These are phyloP conservation scores for Hemerocallis citrina DNA, from an alignment of 106 monocot species.

Conservation along the genomic window DNA sequence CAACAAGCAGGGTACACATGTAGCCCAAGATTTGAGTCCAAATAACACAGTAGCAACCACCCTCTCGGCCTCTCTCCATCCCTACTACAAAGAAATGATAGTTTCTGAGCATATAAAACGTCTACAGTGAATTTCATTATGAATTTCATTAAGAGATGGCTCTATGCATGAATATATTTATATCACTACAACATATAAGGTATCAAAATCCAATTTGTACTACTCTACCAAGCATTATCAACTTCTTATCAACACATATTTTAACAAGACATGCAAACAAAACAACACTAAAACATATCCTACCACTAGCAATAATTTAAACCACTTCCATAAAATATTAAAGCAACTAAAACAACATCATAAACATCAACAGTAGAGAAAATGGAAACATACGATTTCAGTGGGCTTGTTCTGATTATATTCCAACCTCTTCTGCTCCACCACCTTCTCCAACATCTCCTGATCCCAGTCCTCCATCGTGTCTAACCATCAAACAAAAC, in stretches of 20 bases:
- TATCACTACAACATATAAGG: not conserved
- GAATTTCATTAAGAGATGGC: not conserved
- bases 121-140: not conserved
- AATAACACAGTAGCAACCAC: too few relatives aligned
- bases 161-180: not conserved
- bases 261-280: not conserved
- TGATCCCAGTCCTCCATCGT: slow-evolving; percentile 98
- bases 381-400: slow-evolving; percentile 71
- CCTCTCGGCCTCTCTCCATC: too few relatives aligned
- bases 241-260: not conserved
- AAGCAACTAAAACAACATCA: not conserved
- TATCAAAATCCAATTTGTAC: not conserved
- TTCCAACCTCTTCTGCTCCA: slow-evolving; percentile 70
- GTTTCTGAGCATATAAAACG: not conserved
- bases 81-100: too few relatives aligned
- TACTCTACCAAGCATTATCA: not conserved
- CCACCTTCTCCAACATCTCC: slow-evolving; percentile 85
- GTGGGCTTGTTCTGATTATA: slow-evolving; percentile 94
- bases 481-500: too few relatives aligned
- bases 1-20: too few relatives aligned
- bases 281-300: not conserved
- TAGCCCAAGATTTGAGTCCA: too few relatives aligned
- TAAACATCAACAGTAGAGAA: not conserved
- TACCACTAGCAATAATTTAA: not conserved
- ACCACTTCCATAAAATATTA: not conserved